Base-by-base conservation (phyloP, 495 filamentous ascomycete species). In the Aspergillus ellipticus region DNA sequence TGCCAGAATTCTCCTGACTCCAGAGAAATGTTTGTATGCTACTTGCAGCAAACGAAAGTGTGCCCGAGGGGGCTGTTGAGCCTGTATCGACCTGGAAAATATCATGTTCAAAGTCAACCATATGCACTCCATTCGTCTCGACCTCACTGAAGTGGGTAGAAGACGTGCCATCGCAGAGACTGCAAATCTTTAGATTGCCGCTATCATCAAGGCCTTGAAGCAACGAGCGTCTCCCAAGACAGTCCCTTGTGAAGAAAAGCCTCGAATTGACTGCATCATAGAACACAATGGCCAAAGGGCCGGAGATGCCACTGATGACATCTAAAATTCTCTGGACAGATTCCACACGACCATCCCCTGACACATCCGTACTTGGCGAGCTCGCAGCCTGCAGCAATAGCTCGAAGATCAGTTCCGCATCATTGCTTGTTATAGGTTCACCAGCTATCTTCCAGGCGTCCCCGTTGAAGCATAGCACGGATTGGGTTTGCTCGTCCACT, bases 401-500 rank as follows among this genome's bases (percentile, higher is more conserved):
- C n/a, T 77, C 59, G 62, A 92, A 86, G 13, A 98, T 77, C 10
- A 69, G 69, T 61, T 89, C 79, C 1, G 89, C 88, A 66, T 99
- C 94, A 67, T 96, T 97, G 35, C 82, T 85, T 21, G 63, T 58
- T 21, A 92, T 73, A 2, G 65, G 50, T 24, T 76, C 55, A 13
- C 79, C 68, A 17, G 74, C 75, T 51, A 96, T 79, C 49, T 79
- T 86, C 94, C 94, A 99, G 8, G 92, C 95, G 67, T 99, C 94
- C n/a, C 94, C 94, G 62, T 97, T 97, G 93, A 94, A 99, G 78
- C 93, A 97, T 15, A 99, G 78, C 11, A 89, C 75, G 8, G 89
- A 93, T 17, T 79, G 79, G n/a, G 78, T 81, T 2, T 59, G 54
- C 4, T 60, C 16, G 60, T 89, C 84, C 37, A 78, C 69, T 17